Evolutionary conservation across 2,329 filamentous ascomycete genomes (phyloP).

Genomic region (Pyrenochaeta sp.): DNA sequence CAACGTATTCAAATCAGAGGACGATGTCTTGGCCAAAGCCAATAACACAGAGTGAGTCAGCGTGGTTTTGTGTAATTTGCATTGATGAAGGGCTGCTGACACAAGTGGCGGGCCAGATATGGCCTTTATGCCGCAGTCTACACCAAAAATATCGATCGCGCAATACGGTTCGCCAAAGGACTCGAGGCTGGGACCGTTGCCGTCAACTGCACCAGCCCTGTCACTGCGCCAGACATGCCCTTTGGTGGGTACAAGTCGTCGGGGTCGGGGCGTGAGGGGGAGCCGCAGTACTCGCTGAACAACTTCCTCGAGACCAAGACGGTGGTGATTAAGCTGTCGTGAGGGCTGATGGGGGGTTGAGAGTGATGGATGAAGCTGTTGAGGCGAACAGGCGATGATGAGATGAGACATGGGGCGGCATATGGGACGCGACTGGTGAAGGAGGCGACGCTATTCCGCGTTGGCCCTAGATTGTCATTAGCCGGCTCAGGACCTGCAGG

Average conservation of each 20-base stretch:
- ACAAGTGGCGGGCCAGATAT: slow-evolving; percentile 55
- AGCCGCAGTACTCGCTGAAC: slow-evolving; percentile 36
- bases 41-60: slow-evolving; percentile 71
- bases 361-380: too few relatives aligned
- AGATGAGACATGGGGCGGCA: slow-evolving; percentile 11
- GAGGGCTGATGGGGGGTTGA: too few relatives aligned
- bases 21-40: slow-evolving; percentile 80
- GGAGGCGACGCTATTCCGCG: slow-evolving; percentile 10
- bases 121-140: slow-evolving; percentile 86
- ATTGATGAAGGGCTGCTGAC: slow-evolving; percentile 10
- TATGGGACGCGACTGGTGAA: slow-evolving; percentile 5
- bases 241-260: slow-evolving; percentile 53
- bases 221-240: slow-evolving; percentile 44
- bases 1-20: slow-evolving; percentile 76
- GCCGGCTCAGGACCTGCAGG: slow-evolving; percentile 19
- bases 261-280: slow-evolving; percentile 46
- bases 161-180: slow-evolving; percentile 50
- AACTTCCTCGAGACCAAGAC: slow-evolving; percentile 47
- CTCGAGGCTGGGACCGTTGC: slow-evolving; percentile 51
- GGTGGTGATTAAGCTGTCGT: slow-evolving; percentile 40
- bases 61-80: background rate
- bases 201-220: slow-evolving; percentile 50
- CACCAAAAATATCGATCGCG: slow-evolving; percentile 59
- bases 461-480: slow-evolving; percentile 17
- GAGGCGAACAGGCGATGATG: too few relatives aligned